Conservation (phyloP, 2,329 filamentous ascomycete species). For the Chaetomium globosum region DNA sequence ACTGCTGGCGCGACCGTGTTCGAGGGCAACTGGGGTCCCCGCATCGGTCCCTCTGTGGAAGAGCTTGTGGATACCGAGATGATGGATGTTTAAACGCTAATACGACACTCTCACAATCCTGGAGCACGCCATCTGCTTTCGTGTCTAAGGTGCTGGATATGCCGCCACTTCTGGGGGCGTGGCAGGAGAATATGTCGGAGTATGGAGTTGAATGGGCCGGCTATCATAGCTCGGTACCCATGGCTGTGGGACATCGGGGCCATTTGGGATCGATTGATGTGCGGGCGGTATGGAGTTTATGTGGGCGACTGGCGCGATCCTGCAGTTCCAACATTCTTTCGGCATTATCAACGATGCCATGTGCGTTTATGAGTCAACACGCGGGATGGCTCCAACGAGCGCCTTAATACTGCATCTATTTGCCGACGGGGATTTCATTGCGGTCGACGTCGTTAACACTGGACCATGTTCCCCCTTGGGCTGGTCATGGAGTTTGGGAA, state of each 20-base stretch:
- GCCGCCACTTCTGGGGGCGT: conserved; percentile 28
- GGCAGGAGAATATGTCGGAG: conserved; percentile 36
- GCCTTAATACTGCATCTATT: conserved; percentile 28
- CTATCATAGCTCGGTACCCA: conserved; percentile 36
- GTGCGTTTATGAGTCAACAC: conserved; percentile 16
- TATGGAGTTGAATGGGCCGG: conserved; percentile 33
- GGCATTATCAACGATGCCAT: conserved; percentile 23
- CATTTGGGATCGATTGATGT: conserved; percentile 34
- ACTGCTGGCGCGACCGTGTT: conserved; percentile 91
- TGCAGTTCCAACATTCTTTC: conserved; percentile 25
- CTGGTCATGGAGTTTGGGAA: conserved; percentile 5
- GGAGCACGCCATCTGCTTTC: conserved; percentile 32
- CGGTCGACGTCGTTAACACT: conserved; percentile 14
- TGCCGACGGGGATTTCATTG: conserved; percentile 8
- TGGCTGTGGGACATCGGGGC: conserved; percentile 33
- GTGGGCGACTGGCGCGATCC: conserved; percentile 2
- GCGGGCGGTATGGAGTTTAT: conserved; percentile 25
- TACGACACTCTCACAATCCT: conserved; percentile 29
- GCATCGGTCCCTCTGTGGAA: conserved; percentile 44
- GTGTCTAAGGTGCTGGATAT: conserved; percentile 43
- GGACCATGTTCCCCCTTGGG: conserved; percentile 10
- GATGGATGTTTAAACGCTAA: conserved; percentile 55
- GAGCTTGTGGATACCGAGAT: conserved; percentile 57
- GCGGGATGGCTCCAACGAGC: neutral
- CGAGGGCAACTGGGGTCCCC: conserved; percentile 93